Evolutionary conservation across 1,284 basidiomycete genomes (phyloP).

Genomic region (Macrocystidia cucumis): DNA sequence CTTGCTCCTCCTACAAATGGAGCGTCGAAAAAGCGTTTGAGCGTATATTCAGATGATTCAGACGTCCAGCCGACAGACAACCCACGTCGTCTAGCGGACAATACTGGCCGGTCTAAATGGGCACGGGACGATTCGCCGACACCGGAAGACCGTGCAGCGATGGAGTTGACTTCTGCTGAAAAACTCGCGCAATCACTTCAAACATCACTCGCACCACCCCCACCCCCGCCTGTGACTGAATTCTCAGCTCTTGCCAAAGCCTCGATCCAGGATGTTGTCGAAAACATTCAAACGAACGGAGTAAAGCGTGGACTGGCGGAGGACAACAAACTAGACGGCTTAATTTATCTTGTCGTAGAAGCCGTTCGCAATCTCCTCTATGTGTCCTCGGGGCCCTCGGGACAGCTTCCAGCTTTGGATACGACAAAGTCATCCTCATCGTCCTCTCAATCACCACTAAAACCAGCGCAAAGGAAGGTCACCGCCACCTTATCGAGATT

Average conservation of each 20-base stretch:
- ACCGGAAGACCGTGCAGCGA: conserved; percentile 15
- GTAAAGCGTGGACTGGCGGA: conserved; percentile 42
- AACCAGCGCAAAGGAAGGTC: conserved; percentile 69
- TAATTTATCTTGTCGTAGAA: conserved; percentile 60
- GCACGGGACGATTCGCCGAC: conserved; percentile 8
- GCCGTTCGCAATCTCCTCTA: conserved; percentile 72
- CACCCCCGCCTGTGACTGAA: conserved; percentile 50
- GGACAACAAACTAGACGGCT: conserved; percentile 48
- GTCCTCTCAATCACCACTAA: conserved; percentile 50
- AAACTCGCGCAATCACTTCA: conserved; percentile 60
- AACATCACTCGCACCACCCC: conserved; percentile 46
- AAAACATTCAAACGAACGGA: conserved; percentile 43
- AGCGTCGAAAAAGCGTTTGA: conserved; percentile 44
- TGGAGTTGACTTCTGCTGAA: conserved; percentile 59
- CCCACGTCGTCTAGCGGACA: conserved; percentile 16
- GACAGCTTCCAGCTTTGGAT: conserved; percentile 46
- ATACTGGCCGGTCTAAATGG: conserved; percentile 19
- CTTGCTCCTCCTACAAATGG: too few relatives aligned
- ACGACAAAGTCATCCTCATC: conserved; percentile 34
- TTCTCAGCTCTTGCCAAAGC: conserved; percentile 49
- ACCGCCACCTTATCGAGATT: conserved; percentile 73
- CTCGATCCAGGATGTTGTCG: conserved; percentile 58
- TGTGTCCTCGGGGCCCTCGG: conserved; percentile 53
- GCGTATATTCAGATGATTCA: conserved; percentile 73
- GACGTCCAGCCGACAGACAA: conserved; percentile 55